These are phyloP conservation scores for Quercus lobata DNA, from an alignment of 331 rosid species.

Conservation along the genomic window DNA sequence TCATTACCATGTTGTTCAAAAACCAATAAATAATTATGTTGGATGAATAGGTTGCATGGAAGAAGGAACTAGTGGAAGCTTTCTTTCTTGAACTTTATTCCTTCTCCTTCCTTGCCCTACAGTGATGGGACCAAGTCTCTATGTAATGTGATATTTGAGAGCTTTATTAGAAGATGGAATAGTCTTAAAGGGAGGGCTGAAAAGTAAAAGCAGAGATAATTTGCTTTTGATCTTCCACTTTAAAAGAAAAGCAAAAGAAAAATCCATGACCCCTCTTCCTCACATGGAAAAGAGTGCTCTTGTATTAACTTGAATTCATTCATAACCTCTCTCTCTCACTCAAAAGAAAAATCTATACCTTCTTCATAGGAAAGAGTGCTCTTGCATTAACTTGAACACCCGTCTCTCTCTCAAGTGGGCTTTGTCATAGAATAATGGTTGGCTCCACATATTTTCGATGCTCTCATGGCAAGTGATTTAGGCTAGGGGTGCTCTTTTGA, in stretches of 20 bases:
- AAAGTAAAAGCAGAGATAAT: conserved; percentile 58
- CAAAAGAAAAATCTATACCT: conserved; percentile 35
- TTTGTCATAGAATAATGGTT: conserved; percentile 9
- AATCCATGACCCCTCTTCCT: conserved; percentile 20
- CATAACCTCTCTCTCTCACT: conserved; percentile 24
- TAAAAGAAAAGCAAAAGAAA: conserved; percentile 45
- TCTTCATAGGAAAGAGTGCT: conserved; percentile 61
- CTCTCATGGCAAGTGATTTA: conserved; percentile 8
- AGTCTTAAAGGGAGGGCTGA: conserved; percentile 72
- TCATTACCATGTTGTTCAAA: conserved; percentile 67
- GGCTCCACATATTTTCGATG: conserved; percentile 20
- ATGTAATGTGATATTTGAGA: conserved; percentile 25
- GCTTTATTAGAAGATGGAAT: conserved; percentile 58
- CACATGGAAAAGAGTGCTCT: conserved; percentile 70
- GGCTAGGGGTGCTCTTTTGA: conserved; percentile 28
- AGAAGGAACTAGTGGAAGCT: conserved; percentile 48
- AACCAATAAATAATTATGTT: conserved; percentile 56
- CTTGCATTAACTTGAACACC: conserved; percentile 28
- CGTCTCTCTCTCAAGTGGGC: background rate
- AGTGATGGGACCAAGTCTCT: conserved; percentile 57
- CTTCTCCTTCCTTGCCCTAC: conserved; percentile 62
- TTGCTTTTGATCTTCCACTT: conserved; percentile 78
- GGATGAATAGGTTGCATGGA: conserved; percentile 53
- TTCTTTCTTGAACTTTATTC: conserved; percentile 59
- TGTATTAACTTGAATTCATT: conserved; percentile 42